phyloP scores from a whole-genome alignment of 805 yeast species.

The Barnettozyma sp. region DNA sequence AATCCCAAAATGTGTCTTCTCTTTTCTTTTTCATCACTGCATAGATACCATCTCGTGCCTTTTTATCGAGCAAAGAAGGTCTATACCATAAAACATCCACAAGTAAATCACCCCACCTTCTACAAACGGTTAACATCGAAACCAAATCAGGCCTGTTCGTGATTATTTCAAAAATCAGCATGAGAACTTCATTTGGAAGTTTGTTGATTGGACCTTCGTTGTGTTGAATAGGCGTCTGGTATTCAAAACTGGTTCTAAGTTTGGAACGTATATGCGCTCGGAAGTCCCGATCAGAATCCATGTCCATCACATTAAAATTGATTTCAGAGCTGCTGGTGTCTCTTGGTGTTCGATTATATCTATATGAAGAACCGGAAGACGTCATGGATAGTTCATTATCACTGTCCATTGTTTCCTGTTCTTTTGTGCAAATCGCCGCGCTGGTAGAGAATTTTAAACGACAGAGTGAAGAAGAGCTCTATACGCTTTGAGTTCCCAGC shows the following conservation, averaged over 20 bases:
- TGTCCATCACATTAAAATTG: slow-evolving; percentile 11
- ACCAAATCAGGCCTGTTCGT: slow-evolving; percentile 54
- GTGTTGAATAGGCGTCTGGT: slow-evolving; percentile 3
- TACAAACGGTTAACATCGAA: slow-evolving; percentile 64
- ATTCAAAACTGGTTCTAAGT: slow-evolving; percentile 7
- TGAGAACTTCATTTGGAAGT: slow-evolving; percentile 51
- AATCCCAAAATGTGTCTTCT: slow-evolving; percentile 53
- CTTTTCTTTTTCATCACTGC: slow-evolving; percentile 47
- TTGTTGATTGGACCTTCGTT: slow-evolving; percentile 21
- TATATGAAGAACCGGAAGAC: slow-evolving; percentile 18
- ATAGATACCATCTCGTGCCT: slow-evolving; percentile 45
- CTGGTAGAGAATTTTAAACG: too few relatives aligned
- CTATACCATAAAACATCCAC: slow-evolving; percentile 84
- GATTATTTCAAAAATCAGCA: slow-evolving; percentile 58
- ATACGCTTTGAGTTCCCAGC: too few relatives aligned
- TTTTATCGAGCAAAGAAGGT: slow-evolving; percentile 55
- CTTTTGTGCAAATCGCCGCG: too few relatives aligned
- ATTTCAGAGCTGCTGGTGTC: slow-evolving; percentile 6
- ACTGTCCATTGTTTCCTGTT: slow-evolving; percentile 23
- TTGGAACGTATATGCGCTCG: slow-evolving; percentile 10
- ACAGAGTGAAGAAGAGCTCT: too few relatives aligned
- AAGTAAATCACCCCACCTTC: slow-evolving; percentile 69
- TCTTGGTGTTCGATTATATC: slow-evolving; percentile 8
- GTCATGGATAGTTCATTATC: slow-evolving; percentile 18
- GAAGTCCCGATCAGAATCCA: slow-evolving; percentile 12